These are phyloP conservation scores for Hyaloperonospora brassicae DNA, from an alignment of 352 stramenopile genomes.

Conservation along the genomic window DNA sequence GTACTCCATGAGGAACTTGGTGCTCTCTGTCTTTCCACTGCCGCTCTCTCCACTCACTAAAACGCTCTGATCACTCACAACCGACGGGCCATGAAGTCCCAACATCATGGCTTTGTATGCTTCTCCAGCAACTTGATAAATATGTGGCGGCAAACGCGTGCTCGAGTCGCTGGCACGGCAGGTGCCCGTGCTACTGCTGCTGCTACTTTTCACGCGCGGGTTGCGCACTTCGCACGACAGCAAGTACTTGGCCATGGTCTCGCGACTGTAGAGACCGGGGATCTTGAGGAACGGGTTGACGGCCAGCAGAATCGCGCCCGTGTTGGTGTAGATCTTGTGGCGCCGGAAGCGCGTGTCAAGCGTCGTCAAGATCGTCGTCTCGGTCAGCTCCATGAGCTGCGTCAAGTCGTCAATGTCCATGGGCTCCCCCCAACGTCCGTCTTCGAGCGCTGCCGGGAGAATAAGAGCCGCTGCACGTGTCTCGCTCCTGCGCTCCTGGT, in stretches of 20 bases:
- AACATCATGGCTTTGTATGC: conserved; percentile 78
- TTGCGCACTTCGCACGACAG: conserved; percentile 45
- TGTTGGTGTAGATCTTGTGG: conserved; percentile 84
- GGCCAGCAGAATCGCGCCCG: conserved; percentile 67
- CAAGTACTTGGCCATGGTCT: conserved; percentile 52
- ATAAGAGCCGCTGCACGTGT: too few relatives aligned
- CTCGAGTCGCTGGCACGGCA: conserved; percentile 18
- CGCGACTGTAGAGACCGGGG: conserved; percentile 45
- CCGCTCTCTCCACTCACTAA: conserved; percentile 82
- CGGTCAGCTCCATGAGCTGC: conserved; percentile 68
- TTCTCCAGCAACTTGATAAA: conserved; percentile 77
- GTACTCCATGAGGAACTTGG: conserved; percentile 87
- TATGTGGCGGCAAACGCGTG: conserved; percentile 54
- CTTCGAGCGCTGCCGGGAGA: too few relatives aligned
- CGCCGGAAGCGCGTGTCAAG: conserved; percentile 63
- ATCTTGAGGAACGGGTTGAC: conserved; percentile 83
- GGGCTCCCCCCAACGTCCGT: conserved; percentile 6
- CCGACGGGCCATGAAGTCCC: conserved; percentile 30
- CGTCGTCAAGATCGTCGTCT: conserved; percentile 53
- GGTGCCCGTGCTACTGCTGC: conserved; percentile 17
- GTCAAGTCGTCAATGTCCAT: conserved; percentile 80
- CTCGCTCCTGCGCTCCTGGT: too few relatives aligned
- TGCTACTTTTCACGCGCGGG: conserved; percentile 24
- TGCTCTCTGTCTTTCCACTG: conserved; percentile 85
- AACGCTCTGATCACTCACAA: conserved; percentile 69